A percentile compares a stretch with the other conserved stretches of the same genome.
These are phyloP conservation scores for Telfairia occidentalis DNA, from an alignment of 331 rosid species.

Conservation along the genomic window DNA sequence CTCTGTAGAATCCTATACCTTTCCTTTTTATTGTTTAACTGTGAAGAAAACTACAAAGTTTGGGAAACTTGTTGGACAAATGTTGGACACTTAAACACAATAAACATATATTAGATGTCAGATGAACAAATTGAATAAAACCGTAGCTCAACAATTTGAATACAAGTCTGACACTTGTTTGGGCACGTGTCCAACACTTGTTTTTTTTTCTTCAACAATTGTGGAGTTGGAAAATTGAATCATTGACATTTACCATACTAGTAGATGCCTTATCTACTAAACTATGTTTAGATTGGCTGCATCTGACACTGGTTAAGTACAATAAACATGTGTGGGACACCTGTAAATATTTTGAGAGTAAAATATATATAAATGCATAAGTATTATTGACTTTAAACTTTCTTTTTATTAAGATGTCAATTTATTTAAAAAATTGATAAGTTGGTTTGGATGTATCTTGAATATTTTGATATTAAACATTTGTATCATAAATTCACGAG, in stretches of 20 bases:
- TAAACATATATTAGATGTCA: neutral
- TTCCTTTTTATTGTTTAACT: neutral
- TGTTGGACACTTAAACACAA: neutral
- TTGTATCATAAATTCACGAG: too few species aligned
- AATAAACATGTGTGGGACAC: neutral
- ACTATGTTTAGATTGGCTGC: too few species aligned
- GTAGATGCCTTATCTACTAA: too few species aligned
- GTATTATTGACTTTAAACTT: neutral
- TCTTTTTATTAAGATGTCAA: neutral
- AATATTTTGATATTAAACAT: neutral
- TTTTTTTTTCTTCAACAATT: too few species aligned
- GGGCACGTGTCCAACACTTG: neutral
- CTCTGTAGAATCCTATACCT: neutral
- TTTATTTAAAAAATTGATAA: neutral
- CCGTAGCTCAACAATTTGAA: neutral
- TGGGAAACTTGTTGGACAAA: neutral
- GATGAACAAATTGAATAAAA: neutral
- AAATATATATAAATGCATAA: neutral
- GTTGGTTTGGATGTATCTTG: neutral
- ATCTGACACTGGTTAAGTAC: neutral
- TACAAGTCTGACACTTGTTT: neutral
- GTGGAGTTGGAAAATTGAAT: too few species aligned
- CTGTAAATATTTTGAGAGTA: neutral
- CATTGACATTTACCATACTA: too few species aligned
- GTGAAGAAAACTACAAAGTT: neutral